phyloP scores from a whole-genome alignment of 2,329 filamentous ascomycete genomes.

The Penicillium italicum region DNA sequence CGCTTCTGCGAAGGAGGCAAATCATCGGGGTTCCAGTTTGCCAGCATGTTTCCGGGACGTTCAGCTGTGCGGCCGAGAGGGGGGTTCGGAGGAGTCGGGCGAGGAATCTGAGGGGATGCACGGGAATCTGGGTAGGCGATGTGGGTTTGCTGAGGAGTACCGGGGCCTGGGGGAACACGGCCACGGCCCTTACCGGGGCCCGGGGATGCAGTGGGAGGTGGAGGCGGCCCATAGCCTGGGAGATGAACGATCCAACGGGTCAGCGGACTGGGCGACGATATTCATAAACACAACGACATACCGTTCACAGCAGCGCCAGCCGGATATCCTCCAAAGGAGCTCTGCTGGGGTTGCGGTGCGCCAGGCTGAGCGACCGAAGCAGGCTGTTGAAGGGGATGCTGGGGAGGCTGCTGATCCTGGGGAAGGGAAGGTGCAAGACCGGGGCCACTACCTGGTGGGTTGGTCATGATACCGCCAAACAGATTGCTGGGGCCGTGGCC shows the following conservation, averaged over 20 bases:
- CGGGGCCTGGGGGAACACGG: slow-evolving; percentile 62
- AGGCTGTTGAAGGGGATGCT: slow-evolving; percentile 58
- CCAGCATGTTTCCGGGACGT: slow-evolving; percentile 66
- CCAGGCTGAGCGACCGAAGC: slow-evolving; percentile 55
- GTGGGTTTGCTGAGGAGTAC: slow-evolving; percentile 88
- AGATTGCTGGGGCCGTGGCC: slow-evolving; percentile 85
- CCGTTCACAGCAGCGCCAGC: slow-evolving; percentile 61
- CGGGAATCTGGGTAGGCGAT: slow-evolving; percentile 79
- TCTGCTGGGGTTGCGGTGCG: slow-evolving; percentile 67
- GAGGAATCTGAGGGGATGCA: slow-evolving; percentile 81
- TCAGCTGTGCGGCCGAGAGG: slow-evolving; percentile 38
- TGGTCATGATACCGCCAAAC: slow-evolving; percentile 94
- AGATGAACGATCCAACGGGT: slow-evolving; percentile 37
- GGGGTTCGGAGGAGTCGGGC: slow-evolving; percentile 65
- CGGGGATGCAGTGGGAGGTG: slow-evolving; percentile 80
- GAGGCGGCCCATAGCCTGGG: slow-evolving; percentile 73
- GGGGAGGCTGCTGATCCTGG: slow-evolving; percentile 59
- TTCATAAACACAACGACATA: slow-evolving; percentile 40
- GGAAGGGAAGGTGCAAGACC: slow-evolving; percentile 74
- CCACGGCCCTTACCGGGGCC: slow-evolving; percentile 73
- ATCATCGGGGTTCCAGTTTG: slow-evolving; percentile 81
- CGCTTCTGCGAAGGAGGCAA: slow-evolving; percentile 85
- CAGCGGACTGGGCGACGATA: slow-evolving; percentile 44
- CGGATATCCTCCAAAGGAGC: slow-evolving; percentile 69
- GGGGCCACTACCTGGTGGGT: slow-evolving; percentile 77